phyloP scores from a whole-genome alignment of 305 asterid species.

The Striga hermonthica region DNA sequence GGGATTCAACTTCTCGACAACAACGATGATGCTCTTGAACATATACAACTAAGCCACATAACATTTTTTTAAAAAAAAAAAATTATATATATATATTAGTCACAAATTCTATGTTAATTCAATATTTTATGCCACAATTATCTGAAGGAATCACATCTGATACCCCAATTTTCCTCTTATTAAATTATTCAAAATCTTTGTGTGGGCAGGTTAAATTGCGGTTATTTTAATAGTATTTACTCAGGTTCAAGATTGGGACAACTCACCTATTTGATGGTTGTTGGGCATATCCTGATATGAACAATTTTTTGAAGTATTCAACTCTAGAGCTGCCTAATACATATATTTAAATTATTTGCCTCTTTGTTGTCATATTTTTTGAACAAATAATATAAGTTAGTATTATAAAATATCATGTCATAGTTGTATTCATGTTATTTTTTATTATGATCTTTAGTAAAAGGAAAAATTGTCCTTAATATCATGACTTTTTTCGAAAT shows the following conservation, averaged over 20 bases:
- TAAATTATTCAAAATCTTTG: conserved; percentile 26
- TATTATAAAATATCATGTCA: too few species aligned
- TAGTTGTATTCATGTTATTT: too few species aligned
- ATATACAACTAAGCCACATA: conserved; percentile 27
- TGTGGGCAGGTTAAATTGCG: conserved; percentile 27
- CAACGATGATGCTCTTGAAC: conserved; percentile 48
- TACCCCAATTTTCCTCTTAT: conserved; percentile 13
- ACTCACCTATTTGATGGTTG: conserved; percentile 30
- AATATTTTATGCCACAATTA: conserved; percentile 22
- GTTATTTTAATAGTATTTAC: conserved; percentile 24
- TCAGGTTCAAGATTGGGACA: conserved; percentile 36
- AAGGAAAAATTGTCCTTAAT: too few species aligned
- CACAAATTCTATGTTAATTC: neutral
- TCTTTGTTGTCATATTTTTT: neutral
- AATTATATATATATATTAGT: neutral
- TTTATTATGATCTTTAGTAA: too few species aligned
- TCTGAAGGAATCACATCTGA: conserved; percentile 27
- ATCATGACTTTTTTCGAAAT: too few species aligned
- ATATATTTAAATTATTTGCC: conserved; percentile 9
- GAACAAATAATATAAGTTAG: neutral
- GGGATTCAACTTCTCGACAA: conserved; percentile 38
- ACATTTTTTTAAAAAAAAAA: neutral
- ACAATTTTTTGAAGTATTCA: conserved; percentile 23
- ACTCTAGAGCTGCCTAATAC: neutral
- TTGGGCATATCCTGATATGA: neutral